Percentiles rank a stretch among this genome's conserved stretches.
Evolutionary conservation across 345 rosid genomes (phyloP).

Genomic region (Lepidium didymum): DNA sequence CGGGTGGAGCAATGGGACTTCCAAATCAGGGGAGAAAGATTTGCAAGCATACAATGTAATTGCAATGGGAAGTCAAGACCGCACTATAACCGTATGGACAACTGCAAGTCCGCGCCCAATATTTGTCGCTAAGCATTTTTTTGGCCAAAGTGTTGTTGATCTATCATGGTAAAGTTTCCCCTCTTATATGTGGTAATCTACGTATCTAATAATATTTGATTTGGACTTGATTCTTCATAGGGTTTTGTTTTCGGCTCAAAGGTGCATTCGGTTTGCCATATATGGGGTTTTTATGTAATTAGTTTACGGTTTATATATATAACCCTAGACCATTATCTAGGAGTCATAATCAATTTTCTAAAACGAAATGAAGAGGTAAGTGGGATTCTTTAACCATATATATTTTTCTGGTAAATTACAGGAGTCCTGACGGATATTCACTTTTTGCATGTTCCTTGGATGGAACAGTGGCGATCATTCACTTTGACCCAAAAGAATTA

Average conservation of each 20-base stretch:
- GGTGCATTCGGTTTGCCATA: background rate
- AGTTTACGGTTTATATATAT: background rate
- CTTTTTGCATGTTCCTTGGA: conserved; percentile 98
- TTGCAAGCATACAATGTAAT: conserved; percentile 83
- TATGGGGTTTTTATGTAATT: background rate
- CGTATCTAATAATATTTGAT: background rate
- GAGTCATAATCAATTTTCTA: background rate
- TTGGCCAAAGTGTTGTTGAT: conserved; percentile 96
- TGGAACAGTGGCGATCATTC: conserved; percentile 89
- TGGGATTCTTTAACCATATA: background rate
- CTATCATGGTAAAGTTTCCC: conserved; percentile 70
- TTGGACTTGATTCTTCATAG: background rate
- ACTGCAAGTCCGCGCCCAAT: conserved; percentile 97
- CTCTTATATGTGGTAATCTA: background rate
- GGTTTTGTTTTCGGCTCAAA: background rate
- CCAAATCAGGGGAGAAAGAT: conserved; percentile 78
- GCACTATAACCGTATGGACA: conserved; percentile 98
- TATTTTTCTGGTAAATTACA: conserved; percentile 26
- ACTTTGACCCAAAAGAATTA: conserved; percentile 77
- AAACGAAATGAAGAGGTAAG: background rate
- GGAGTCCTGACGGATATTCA: conserved; percentile 99
- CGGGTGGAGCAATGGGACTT: conserved; percentile 86
- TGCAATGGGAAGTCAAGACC: conserved; percentile 99
- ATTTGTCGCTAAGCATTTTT: conserved; percentile 97
- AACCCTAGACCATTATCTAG: background rate